Evolutionary conservation across 2,329 filamentous ascomycete genomes (phyloP), one percentile per base, ranked within the genome.

Genomic region (Fusarium gaditjirri): DNA sequence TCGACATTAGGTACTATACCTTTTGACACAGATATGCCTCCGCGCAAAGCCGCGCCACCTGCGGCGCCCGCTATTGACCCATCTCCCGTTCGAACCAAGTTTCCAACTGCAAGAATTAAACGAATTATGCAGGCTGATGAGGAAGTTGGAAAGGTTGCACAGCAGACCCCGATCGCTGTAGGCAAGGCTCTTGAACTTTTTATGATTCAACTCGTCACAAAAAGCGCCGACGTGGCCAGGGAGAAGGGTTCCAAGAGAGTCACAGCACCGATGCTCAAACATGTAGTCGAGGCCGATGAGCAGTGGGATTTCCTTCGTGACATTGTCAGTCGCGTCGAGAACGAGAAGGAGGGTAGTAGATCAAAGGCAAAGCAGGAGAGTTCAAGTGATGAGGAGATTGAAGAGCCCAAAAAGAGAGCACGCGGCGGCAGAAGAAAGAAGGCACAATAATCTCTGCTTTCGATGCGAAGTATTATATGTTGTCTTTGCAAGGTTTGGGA

Each of bases 71-170:
- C 81, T 46, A 83, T 89, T 76, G 90, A 83, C 81, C 89, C 81
- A 83, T 97, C 83, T 82, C 87, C 94, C 46, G 94, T 99, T 76
- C 93, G 90, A 82, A 98, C 95, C 38, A 98, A 98, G 78, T 99
- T 99, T 78, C 96, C 96, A 3, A 97, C 97, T 36, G 96, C 96
- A 19, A 89, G 96, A 70, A 99, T 99, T 85, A 99, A 99, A 87
- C 91, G 96, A 56, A 98, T 99, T 78, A 98, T 99, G 96, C 96
- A 99, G 83, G 95, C 95, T 16, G 96, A 99, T 79, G 96, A 99
- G 79, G 96, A 99, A 80, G 95, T 99, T 1, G 96, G 96, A 70
- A 99, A 99, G 84, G 96, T 99, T 14, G 95, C 96, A 8, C 96
- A 99, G 82, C 96, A 98, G 69, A 98, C 96, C 2, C 95, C 95